Conservation (phyloP, 495 filamentous ascomycete species). For the Aspergillus coremiiformis region DNA sequence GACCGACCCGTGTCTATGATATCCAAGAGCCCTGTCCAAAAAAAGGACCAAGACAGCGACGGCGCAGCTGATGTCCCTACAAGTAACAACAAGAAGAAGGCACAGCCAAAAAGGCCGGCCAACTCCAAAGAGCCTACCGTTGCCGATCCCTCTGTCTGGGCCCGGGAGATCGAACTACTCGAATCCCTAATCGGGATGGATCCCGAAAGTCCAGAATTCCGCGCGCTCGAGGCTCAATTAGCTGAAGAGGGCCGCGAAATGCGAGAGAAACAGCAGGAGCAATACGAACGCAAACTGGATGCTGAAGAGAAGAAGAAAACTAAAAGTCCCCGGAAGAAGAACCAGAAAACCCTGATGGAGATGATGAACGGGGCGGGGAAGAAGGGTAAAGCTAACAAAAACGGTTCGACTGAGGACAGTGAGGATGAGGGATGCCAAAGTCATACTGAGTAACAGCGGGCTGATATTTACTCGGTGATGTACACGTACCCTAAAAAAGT, state of each 20-base stretch:
- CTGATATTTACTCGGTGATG: too few species aligned
- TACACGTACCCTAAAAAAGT: too few species aligned
- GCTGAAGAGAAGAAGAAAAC: conserved; percentile 51
- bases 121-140: conserved; percentile 26
- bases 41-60: conserved; percentile 16
- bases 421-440: conserved; percentile 20
- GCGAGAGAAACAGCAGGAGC: conserved; percentile 64
- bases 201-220: conserved; percentile 61
- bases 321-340: conserved; percentile 19
- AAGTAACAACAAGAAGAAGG: conserved; percentile 22
- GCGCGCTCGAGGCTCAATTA: conserved; percentile 52
- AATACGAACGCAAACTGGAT: conserved; percentile 62
- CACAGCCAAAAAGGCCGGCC: conserved; percentile 19
- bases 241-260: conserved; percentile 61
- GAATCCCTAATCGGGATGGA: conserved; percentile 84
- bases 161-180: conserved; percentile 78
- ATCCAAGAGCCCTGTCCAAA: conserved; percentile 1
- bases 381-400: conserved; percentile 7
- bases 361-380: conserved; percentile 28
- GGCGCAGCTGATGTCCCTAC: conserved; percentile 11
- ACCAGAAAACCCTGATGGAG: conserved; percentile 37
- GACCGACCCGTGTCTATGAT: conserved; percentile 38
- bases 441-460: conserved; percentile 2
- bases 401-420: conserved; percentile 5
- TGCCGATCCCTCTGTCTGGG: conserved; percentile 73